These are phyloP conservation scores for Ceratobasidium sp. DNA, from an alignment of 1,284 basidiomycete species.

Conservation along the genomic window DNA sequence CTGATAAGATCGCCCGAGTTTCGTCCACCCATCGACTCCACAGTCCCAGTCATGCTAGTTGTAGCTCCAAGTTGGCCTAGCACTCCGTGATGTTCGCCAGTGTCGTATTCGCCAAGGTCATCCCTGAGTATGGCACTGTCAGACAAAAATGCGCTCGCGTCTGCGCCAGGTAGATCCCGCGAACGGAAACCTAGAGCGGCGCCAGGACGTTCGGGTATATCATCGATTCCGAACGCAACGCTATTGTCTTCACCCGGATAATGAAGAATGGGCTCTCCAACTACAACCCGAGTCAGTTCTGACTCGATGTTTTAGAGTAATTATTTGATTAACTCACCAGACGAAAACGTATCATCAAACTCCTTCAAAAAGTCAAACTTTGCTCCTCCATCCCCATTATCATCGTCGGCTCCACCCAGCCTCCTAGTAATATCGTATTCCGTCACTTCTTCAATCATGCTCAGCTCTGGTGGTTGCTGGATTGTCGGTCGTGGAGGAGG, in stretches of 20 bases:
- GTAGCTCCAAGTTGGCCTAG: not conserved
- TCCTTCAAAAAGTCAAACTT: conserved; percentile 25
- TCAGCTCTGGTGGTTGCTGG: conserved; percentile 28
- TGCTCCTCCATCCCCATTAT: not conserved
- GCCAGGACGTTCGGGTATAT: conserved; percentile 41
- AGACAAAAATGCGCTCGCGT: conserved; percentile 28
- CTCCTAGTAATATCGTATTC: conserved; percentile 37
- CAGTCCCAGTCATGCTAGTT: conserved; percentile 8
- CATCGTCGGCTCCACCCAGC: conserved; percentile 14
- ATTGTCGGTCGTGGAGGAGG: conserved; percentile 32
- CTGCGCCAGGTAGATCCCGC: not conserved
- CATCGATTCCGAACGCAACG: conserved; percentile 1
- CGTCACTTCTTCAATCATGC: conserved; percentile 36
- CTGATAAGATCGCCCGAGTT: conserved; percentile 25
- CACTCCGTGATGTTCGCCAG: not conserved
- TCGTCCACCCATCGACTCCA: conserved; percentile 30
- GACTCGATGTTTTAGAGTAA: not conserved
- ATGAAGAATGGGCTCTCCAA: conserved; percentile 8
- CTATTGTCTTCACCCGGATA: conserved; percentile 17
- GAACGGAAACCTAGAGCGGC: conserved; percentile 37
- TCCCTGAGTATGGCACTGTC: conserved; percentile 12
- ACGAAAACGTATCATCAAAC: conserved; percentile 25
- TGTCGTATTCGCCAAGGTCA: not conserved
- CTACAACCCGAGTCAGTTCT: not conserved
- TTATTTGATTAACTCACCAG: not conserved